Evolutionary conservation across 352 stramenopile species (phyloP).

Genomic region (Thalassiosira sp.): DNA sequence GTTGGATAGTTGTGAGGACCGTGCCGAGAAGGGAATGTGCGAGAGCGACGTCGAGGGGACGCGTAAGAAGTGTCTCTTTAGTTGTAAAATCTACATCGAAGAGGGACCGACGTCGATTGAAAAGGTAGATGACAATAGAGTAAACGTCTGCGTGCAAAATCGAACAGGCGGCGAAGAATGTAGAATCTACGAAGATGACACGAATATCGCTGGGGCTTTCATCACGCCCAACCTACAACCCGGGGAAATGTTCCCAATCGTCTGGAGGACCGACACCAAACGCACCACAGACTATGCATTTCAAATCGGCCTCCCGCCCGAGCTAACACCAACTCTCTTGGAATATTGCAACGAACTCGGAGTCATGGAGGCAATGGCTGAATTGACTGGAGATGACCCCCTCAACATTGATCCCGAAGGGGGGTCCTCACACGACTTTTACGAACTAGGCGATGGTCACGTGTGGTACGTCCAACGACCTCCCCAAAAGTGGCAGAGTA

Average conservation of each 20-base stretch:
- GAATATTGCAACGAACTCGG: conserved; percentile 48
- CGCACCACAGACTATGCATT: conserved; percentile 32
- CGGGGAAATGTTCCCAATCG: conserved; percentile 43
- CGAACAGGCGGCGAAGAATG: conserved; percentile 29
- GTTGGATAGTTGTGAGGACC: conserved; percentile 23
- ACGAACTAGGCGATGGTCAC: conserved; percentile 31
- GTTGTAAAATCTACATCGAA: conserved; percentile 45
- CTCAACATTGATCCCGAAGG: conserved; percentile 4
- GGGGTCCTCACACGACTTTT: conserved; percentile 35
- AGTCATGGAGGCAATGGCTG: conserved; percentile 37
- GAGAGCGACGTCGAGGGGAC: conserved; percentile 22
- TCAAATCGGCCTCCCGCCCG: conserved; percentile 44
- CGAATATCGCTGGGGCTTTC: conserved; percentile 27
- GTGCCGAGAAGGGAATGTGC: conserved; percentile 26
- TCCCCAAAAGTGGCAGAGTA: conserved; percentile 28
- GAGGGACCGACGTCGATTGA: conserved; percentile 22
- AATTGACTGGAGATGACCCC: conserved; percentile 24
- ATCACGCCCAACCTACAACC: conserved; percentile 27
- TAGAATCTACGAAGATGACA: conserved; percentile 25
- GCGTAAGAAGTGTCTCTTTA: conserved; percentile 27
- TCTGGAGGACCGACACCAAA: conserved; percentile 21
- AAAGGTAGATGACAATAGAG: conserved; percentile 2
- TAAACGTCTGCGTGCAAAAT: conserved; percentile 34
- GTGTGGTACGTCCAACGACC: conserved; percentile 43
- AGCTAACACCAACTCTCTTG: conserved; percentile 40